These are phyloP conservation scores for Musa balbisiana DNA, from an alignment of 202 grass and related monocot species.

Conservation along the genomic window DNA sequence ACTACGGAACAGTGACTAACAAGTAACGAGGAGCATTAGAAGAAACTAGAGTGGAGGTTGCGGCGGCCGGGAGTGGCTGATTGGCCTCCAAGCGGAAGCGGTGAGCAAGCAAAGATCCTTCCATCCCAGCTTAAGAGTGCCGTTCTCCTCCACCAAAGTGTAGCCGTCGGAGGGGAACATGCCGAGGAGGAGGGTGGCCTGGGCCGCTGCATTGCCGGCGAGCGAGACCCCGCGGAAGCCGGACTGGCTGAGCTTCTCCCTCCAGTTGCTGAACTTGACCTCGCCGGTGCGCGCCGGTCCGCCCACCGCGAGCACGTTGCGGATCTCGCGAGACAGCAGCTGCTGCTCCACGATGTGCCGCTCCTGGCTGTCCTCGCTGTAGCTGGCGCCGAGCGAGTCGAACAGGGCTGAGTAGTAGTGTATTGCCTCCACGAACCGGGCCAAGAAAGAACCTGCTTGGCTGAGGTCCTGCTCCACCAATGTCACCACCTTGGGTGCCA, in stretches of 20 bases:
- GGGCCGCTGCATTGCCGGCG: slow-evolving; percentile 63
- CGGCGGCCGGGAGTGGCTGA: slow-evolving; percentile 25
- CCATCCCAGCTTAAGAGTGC: slow-evolving; percentile 81
- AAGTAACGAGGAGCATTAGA: too few species aligned
- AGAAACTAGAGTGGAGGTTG: slow-evolving; percentile 20
- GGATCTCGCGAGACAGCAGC: slow-evolving; percentile 79
- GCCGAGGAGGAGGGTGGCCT: slow-evolving; percentile 77
- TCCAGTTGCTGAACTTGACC: slow-evolving; percentile 72
- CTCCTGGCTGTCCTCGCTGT: slow-evolving; percentile 66
- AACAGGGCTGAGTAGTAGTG: slow-evolving; percentile 99
- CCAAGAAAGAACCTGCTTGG: slow-evolving; percentile 80
- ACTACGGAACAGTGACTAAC: too few species aligned
- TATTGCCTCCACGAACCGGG: slow-evolving; percentile 90
- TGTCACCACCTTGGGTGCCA: slow-evolving; percentile 94
- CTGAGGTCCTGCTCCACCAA: slow-evolving; percentile 98
- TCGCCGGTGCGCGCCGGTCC: slow-evolving; percentile 61
- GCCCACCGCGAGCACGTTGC: slow-evolving; percentile 75
- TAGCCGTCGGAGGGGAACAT: slow-evolving; percentile 96
- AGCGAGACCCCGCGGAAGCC: slow-evolving; percentile 57
- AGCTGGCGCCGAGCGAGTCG: slow-evolving; percentile 79
- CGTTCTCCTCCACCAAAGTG: slow-evolving; percentile 89
- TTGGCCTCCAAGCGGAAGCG: slow-evolving; percentile 74
- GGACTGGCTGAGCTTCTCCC: slow-evolving; percentile 61
- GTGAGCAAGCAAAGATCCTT: slow-evolving; percentile 93
- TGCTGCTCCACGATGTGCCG: slow-evolving; percentile 77